Percentiles rank a stretch among this genome's conserved stretches.
Evolutionary conservation across 2,329 filamentous ascomycete genomes (phyloP).

Genomic region (Gaeumannomyces sp.): DNA sequence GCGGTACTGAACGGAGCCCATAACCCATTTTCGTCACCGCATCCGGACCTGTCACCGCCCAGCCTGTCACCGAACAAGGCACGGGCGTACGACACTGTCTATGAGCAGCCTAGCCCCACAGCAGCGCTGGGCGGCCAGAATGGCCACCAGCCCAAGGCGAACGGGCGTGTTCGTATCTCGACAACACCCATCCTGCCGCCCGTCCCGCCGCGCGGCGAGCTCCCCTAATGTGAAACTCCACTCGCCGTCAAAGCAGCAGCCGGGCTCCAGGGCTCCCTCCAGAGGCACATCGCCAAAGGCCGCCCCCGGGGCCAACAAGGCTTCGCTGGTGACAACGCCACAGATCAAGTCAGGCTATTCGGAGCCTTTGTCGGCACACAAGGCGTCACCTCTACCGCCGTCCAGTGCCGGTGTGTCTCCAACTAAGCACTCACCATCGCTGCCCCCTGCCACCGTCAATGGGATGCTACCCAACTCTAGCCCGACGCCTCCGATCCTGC

Average conservation of each 20-base stretch:
- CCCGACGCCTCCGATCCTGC: conserved; percentile 41
- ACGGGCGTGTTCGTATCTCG: conserved; percentile 9
- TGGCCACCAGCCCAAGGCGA: conserved; percentile 7
- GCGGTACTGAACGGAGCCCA: conserved; percentile 24
- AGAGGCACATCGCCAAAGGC: neutral
- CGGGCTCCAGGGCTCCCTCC: conserved; percentile 3
- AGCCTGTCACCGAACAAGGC: conserved; percentile 34
- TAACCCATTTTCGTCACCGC: conserved; percentile 37
- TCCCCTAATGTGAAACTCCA: neutral
- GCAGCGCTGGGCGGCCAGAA: conserved; percentile 6
- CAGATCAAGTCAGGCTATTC: conserved; percentile 14
- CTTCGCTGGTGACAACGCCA: conserved; percentile 2
- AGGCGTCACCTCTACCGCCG: conserved; percentile 35
- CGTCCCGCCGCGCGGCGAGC: neutral
- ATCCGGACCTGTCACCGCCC: conserved; percentile 35
- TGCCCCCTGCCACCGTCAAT: conserved; percentile 24
- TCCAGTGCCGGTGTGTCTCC: conserved; percentile 43
- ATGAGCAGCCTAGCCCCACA: conserved; percentile 25
- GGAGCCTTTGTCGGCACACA: conserved; percentile 22
- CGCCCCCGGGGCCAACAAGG: neutral
- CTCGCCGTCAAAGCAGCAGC: conserved; percentile 6
- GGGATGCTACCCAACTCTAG: conserved; percentile 23
- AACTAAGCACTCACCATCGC: conserved; percentile 43
- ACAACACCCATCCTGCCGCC: conserved; percentile 14
- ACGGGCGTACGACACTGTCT: conserved; percentile 32